phyloP scores from a whole-genome alignment of 2,329 filamentous ascomycete genomes.

The Onygena corvina region DNA sequence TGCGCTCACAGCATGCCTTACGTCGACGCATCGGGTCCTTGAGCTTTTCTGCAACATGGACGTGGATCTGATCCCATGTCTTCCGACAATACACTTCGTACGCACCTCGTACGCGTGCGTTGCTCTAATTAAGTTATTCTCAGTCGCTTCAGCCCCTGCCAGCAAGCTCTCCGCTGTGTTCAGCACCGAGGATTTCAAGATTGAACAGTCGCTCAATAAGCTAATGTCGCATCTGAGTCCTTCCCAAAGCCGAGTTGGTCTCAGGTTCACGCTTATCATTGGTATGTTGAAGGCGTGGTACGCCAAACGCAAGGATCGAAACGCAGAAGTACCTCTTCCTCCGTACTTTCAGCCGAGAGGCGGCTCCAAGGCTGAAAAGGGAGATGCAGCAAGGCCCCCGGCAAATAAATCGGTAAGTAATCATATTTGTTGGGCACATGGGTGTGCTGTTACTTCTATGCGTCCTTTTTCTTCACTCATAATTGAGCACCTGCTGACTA shows the following conservation, averaged over 20 bases:
- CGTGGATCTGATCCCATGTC: conserved; percentile 45
- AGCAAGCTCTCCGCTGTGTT: conserved; percentile 60
- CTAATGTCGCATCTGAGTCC: conserved; percentile 56
- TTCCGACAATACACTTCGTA: conserved; percentile 61
- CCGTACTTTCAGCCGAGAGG: neutral
- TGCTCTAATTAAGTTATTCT: conserved; percentile 62
- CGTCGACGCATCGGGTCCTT: conserved; percentile 54
- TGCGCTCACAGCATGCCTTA: conserved; percentile 54
- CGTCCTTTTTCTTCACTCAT: neutral
- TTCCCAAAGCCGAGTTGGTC: conserved; percentile 51
- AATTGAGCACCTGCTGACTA: neutral
- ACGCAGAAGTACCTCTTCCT: neutral
- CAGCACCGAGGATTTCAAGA: conserved; percentile 53
- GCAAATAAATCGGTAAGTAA: conserved; percentile 3
- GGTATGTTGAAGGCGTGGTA: conserved; percentile 62
- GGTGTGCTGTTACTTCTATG: neutral
- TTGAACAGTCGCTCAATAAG: conserved; percentile 55
- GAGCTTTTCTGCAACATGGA: conserved; percentile 54
- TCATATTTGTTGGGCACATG: too few species aligned
- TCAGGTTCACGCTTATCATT: conserved; percentile 60
- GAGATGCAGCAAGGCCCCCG: neutral
- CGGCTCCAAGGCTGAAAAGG: neutral
- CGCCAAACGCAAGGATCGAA: conserved; percentile 34
- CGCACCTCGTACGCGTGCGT: conserved; percentile 60
- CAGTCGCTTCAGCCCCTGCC: conserved; percentile 50